Conservation (phyloP, 768 basidiomycete species). For the Trametes sanguinea region DNA sequence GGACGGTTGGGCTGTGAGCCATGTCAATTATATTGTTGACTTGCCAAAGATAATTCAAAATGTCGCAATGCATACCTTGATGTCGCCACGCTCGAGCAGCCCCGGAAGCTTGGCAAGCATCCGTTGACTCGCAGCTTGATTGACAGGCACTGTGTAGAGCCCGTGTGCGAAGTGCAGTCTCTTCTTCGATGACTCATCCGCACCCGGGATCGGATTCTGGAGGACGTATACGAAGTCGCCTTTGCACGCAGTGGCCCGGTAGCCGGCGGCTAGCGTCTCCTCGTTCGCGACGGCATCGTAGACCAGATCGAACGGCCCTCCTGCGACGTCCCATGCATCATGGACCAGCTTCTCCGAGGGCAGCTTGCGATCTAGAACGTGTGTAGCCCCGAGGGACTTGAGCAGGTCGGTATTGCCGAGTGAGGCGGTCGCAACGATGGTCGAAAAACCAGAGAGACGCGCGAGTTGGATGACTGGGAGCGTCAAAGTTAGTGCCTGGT, state of each 20-base stretch:
- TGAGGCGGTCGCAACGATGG: conserved; percentile 36
- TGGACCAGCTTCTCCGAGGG: conserved; percentile 1
- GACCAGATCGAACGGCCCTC: conserved; percentile 20
- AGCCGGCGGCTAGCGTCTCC: conserved; percentile 22
- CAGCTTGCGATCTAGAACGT: conserved; percentile 32
- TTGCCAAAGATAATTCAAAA: too few species aligned
- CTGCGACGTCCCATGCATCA: conserved; percentile 17
- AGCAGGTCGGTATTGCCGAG: conserved; percentile 25
- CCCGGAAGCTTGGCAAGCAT: conserved; percentile 13
- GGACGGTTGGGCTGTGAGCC: conserved; percentile 27
- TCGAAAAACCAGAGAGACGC: conserved; percentile 31
- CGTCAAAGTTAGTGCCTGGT: too few species aligned
- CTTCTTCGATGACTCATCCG: neutral
- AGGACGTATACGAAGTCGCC: conserved; percentile 24
- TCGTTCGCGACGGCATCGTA: conserved; percentile 24
- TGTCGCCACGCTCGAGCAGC: conserved; percentile 15
- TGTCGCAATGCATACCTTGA: conserved; percentile 16
- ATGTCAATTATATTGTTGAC: too few species aligned
- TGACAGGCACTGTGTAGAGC: neutral
- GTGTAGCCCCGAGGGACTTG: conserved; percentile 34
- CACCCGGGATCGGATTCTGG: neutral
- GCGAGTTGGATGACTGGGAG: conserved; percentile 31
- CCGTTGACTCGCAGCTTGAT: conserved; percentile 3
- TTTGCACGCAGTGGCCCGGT: conserved; percentile 21
- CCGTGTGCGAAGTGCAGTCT: conserved; percentile 8